phyloP scores from a whole-genome alignment of 1,284 basidiomycete species.

The Wolfiporia cocos region DNA sequence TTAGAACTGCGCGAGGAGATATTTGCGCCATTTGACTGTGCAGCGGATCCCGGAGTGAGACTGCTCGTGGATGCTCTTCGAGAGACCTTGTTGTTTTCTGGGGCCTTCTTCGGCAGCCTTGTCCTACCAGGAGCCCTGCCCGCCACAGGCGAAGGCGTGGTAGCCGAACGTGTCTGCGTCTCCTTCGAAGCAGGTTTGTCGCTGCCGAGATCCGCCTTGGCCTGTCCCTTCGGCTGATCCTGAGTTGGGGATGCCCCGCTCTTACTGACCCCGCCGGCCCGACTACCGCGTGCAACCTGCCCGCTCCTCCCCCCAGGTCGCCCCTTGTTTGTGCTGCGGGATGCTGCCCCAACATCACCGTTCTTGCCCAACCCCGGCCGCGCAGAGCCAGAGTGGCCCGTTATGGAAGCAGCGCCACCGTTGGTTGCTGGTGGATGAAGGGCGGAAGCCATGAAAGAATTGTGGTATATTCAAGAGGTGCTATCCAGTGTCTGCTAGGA shows the following conservation, averaged over 20 bases:
- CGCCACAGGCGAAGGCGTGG: slow-evolving; percentile 18
- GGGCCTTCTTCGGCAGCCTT: slow-evolving; percentile 12
- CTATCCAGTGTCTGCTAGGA: background rate
- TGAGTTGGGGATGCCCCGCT: too few relatives aligned
- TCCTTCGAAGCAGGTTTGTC: slow-evolving; percentile 13
- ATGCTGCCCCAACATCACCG: slow-evolving; percentile 43
- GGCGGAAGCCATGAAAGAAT: slow-evolving; percentile 25
- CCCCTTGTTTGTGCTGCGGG: slow-evolving; percentile 29
- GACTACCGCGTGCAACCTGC: slow-evolving; percentile 32
- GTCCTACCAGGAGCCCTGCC: background rate
- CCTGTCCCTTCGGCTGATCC: slow-evolving; percentile 12
- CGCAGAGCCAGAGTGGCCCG: slow-evolving; percentile 16
- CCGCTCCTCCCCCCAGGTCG: slow-evolving; percentile 29
- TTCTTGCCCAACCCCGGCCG: slow-evolving; percentile 39
- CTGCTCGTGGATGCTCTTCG: slow-evolving; percentile 19
- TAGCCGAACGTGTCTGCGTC: slow-evolving; percentile 13
- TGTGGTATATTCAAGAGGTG: background rate
- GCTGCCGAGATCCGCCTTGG: slow-evolving; percentile 12
- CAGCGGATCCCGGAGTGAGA: slow-evolving; percentile 15
- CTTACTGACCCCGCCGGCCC: too few relatives aligned
- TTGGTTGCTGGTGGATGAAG: slow-evolving; percentile 15
- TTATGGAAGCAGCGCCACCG: slow-evolving; percentile 20
- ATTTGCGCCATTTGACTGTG: too few relatives aligned
- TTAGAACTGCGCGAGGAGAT: slow-evolving; percentile 14
- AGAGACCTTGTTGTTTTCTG: slow-evolving; percentile 17